Base-by-base conservation (phyloP, 1,284 basidiomycete species). In the Trametes hirsuta region DNA sequence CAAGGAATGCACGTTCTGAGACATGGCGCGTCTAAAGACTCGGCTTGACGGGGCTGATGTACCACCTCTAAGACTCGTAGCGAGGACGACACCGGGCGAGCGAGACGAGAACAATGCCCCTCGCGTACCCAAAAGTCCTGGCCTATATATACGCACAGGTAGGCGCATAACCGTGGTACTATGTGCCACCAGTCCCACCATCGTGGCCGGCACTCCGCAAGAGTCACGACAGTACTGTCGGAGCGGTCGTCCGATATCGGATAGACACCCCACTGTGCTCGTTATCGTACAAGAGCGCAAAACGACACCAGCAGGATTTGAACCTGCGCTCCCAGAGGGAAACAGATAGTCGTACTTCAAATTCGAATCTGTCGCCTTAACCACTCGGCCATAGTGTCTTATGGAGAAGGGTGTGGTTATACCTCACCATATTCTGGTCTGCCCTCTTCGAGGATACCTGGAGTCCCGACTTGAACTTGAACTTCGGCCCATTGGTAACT, bases 1-100 rank as follows among this genome's bases (percentile, higher is more conserved):
- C 30, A 90, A 54, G 6, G 71, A 56, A 59, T 92, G 89, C 2
- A 81, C 75, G 4, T 56, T 63, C 10, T 65, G 41, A 22, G 51
- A 53, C 64, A 68, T 69, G 39, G 24, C 61, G 48, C 52, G 45
- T 36, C 3, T 5, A 15, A 21, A 14, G 12, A 18, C 11, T 35
- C 21, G 48, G n/a, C 2, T 4, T 2, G 51, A 14, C 3, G 25
- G 25, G 4, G 25, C 35, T 9, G 25, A 2, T 12, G 9, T 22
- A 10, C 12, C 21, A 24, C 15, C 39, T 39, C n/a, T 42, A 25
- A 21, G n/a, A n/a, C 51, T 35, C 18, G 18, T 18, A 12, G 52
- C 18, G 25, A 22, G 41, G 40, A 15, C 22, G 6, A 25, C 14
- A 6, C 14, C 48, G n/a, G 21, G 36, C 25, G 35, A 15, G 24